Conservation (phyloP, 2,329 filamentous ascomycete genomes). For the Pseudogymnoascus sp. region DNA sequence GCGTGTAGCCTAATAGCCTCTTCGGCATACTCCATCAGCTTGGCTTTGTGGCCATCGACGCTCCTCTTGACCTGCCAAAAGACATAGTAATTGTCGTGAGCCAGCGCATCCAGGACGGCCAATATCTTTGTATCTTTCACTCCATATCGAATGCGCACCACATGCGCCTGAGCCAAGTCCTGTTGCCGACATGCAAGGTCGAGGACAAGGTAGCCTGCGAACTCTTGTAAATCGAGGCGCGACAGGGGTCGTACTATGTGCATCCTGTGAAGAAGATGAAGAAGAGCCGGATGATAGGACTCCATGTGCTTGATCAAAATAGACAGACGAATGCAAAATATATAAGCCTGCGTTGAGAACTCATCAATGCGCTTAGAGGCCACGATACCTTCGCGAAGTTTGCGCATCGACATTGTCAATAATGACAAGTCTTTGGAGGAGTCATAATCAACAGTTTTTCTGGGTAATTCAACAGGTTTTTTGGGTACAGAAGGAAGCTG, state of each 20-base stretch:
- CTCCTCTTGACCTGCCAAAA: slow-evolving; percentile 65
- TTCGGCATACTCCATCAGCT: slow-evolving; percentile 75
- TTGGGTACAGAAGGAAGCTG: slow-evolving; percentile 14
- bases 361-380: slow-evolving; percentile 66
- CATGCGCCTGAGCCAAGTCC: slow-evolving; percentile 66
- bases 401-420: slow-evolving; percentile 78
- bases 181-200: slow-evolving; percentile 81
- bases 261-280: slow-evolving; percentile 67
- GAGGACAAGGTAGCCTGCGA: slow-evolving; percentile 72
- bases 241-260: slow-evolving; percentile 63
- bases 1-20: slow-evolving; percentile 66
- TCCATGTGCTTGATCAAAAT: slow-evolving; percentile 77
- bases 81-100: slow-evolving; percentile 72
- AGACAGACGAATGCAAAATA: slow-evolving; percentile 81
- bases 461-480: slow-evolving; percentile 15
- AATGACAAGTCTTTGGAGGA: slow-evolving; percentile 59
- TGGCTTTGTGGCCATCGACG: slow-evolving; percentile 74
- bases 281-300: slow-evolving; percentile 81
- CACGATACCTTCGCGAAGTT: slow-evolving; percentile 83
- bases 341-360: slow-evolving; percentile 83
- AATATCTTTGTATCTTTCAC: slow-evolving; percentile 64
- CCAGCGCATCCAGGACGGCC: slow-evolving; percentile 59
- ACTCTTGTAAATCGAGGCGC: slow-evolving; percentile 66
- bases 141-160: slow-evolving; percentile 52
- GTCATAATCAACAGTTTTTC: slow-evolving; percentile 15